Percentiles rank a stretch among this genome's conserved stretches.
Conservation (phyloP, 805 yeast species). For the Yamadazyma laniorum region DNA sequence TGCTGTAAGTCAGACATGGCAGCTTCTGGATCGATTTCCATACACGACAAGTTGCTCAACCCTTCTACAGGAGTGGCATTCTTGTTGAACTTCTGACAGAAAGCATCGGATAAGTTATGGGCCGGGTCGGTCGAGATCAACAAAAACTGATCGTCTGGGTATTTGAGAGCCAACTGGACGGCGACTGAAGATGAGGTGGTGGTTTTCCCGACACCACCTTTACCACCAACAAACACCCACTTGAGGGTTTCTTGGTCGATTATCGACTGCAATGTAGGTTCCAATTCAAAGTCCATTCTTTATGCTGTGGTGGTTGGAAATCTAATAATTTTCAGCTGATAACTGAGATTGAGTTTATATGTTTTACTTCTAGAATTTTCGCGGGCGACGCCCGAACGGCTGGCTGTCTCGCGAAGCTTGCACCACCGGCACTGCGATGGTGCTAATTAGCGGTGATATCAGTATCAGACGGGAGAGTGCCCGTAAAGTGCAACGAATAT, state of each 20-base stretch:
- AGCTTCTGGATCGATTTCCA: constrained; percentile 98
- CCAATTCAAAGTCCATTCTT: constrained; percentile 65
- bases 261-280: constrained; percentile 69
- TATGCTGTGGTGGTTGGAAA: no score
- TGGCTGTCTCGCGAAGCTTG: no score
- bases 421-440: no score
- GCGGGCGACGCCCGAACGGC: neutral
- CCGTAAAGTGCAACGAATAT: no score
- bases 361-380: constrained; percentile 2
- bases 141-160: constrained; percentile 78
- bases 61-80: constrained; percentile 95
- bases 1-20: constrained; percentile 80
- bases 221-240: constrained; percentile 99
- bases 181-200: constrained; percentile 96
- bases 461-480: no score
- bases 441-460: no score
- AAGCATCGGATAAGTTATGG: constrained; percentile 95
- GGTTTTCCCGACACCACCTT: constrained; percentile 99
- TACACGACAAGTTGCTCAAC: constrained; percentile 81
- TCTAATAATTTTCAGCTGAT: no score
- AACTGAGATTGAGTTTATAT: no score
- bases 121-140: constrained; percentile 98
- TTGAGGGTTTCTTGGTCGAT: constrained; percentile 65
- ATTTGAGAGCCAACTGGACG: constrained; percentile 81
- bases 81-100: constrained; percentile 96